Evolutionary conservation across 1,139 yeast species (phyloP).

Genomic region (Yamadazyma taylorii): DNA sequence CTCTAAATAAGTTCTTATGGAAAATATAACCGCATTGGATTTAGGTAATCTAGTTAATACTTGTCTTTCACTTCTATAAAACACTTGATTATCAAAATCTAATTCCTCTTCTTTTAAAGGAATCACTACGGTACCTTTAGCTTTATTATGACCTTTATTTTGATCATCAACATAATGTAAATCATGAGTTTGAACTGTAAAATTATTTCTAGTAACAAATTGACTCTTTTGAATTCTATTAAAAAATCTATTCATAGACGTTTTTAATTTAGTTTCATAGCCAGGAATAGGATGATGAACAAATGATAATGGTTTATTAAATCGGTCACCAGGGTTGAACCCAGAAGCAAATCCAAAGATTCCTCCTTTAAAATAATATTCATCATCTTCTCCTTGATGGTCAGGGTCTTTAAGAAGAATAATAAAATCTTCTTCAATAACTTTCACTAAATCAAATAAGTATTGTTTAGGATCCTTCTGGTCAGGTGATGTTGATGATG

Average conservation of each 20-base stretch:
- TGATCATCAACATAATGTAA: slow-evolving; percentile 51
- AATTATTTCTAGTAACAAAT: slow-evolving; percentile 60
- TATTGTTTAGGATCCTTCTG: slow-evolving; percentile 28
- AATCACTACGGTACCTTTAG: slow-evolving; percentile 25
- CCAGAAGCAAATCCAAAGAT: slow-evolving; percentile 75
- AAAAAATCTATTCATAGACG: slow-evolving; percentile 64
- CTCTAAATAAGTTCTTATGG: slow-evolving; percentile 63
- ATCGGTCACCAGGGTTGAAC: slow-evolving; percentile 60
- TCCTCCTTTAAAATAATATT: slow-evolving; percentile 65
- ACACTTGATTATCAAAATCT: slow-evolving; percentile 55
- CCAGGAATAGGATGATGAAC: slow-evolving; percentile 68
- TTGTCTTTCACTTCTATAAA: slow-evolving; percentile 64
- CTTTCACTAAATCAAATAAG: slow-evolving; percentile 42
- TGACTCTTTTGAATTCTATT: slow-evolving; percentile 48
- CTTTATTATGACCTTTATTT: slow-evolving; percentile 46
- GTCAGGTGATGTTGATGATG: slow-evolving; percentile 26
- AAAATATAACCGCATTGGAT: slow-evolving; percentile 53
- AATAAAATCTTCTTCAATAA: slow-evolving; percentile 69
- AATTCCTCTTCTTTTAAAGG: slow-evolving; percentile 36
- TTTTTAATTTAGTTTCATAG: slow-evolving; percentile 52
- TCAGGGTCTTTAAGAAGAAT: slow-evolving; percentile 52
- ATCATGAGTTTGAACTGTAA: slow-evolving; percentile 59
- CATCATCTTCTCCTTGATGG: slow-evolving; percentile 41
- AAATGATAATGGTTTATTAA: slow-evolving; percentile 52
- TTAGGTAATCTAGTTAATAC: slow-evolving; percentile 57